Evolutionary conservation across 352 stramenopile species (phyloP).

Genomic region (Globisporangium carolinianum): DNA sequence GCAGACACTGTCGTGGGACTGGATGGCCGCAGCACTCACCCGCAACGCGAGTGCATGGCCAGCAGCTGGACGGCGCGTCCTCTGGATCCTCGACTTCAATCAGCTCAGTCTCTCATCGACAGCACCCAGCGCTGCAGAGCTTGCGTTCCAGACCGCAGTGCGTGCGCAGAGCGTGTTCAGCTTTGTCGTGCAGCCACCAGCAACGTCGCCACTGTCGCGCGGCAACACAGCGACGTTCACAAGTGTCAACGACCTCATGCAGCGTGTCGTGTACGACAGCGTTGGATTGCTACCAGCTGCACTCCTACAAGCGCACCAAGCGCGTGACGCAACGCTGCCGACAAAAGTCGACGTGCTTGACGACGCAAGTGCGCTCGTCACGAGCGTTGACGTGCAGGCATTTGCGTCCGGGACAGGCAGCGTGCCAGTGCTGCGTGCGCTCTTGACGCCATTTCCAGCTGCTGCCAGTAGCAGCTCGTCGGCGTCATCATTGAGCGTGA

Average conservation of each 20-base stretch:
- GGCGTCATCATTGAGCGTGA: slow-evolving; percentile 6
- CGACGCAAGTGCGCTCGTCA: slow-evolving; percentile 17
- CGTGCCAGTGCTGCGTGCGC: slow-evolving; percentile 24
- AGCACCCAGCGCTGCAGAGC: not conserved
- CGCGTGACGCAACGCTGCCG: slow-evolving; percentile 20
- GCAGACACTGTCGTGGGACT: slow-evolving; percentile 3
- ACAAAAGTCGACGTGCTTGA: slow-evolving; percentile 15
- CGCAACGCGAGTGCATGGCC: slow-evolving; percentile 18
- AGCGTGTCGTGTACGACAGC: slow-evolving; percentile 13
- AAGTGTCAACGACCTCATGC: slow-evolving; percentile 12
- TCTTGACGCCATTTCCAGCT: slow-evolving; percentile 16
- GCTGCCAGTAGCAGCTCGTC: slow-evolving; percentile 3
- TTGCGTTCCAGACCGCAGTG: slow-evolving; percentile 11
- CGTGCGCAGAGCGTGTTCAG: slow-evolving; percentile 21
- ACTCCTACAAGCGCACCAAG: slow-evolving; percentile 21
- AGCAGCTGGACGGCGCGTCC: slow-evolving; percentile 15
- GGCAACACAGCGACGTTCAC: slow-evolving; percentile 5
- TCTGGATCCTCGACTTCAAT: slow-evolving; percentile 13
- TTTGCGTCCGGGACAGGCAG: slow-evolving; percentile 18
- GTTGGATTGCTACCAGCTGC: slow-evolving; percentile 14
- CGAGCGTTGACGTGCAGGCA: slow-evolving; percentile 14
- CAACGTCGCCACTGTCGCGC: slow-evolving; percentile 1
- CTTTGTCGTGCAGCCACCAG: slow-evolving; percentile 18
- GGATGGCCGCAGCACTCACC: slow-evolving; percentile 3
- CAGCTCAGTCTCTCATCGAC: slow-evolving; percentile 7